A percentile compares a stretch with the other conserved stretches of the same genome.
phyloP scores from a whole-genome alignment of 768 basidiomycete species.

The Neoboletus brunneissimus region DNA sequence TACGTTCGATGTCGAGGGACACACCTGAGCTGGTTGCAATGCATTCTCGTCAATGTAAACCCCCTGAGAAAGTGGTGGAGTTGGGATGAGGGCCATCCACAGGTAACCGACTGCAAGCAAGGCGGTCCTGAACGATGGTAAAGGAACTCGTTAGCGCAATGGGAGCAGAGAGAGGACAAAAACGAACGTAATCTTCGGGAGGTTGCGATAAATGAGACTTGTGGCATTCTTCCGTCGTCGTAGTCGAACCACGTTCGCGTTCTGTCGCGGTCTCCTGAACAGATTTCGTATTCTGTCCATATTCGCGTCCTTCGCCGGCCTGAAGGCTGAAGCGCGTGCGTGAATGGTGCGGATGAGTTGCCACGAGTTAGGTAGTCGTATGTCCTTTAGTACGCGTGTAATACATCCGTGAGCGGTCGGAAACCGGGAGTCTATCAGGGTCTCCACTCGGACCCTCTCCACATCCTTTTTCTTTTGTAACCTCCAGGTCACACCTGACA shows the following conservation, averaged over 20 bases:
- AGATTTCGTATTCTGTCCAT: slow-evolving; percentile 26
- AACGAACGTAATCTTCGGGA: slow-evolving; percentile 33
- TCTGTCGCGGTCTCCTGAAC: slow-evolving; percentile 18
- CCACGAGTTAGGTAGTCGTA: too few relatives aligned
- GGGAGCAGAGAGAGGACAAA: not conserved
- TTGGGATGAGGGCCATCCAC: slow-evolving; percentile 85
- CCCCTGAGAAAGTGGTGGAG: slow-evolving; percentile 54
- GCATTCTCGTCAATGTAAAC: slow-evolving; percentile 97
- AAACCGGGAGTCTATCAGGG: slow-evolving; percentile 24
- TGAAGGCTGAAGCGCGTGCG: not conserved
- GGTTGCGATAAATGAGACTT: slow-evolving; percentile 32
- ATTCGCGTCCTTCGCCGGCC: not conserved
- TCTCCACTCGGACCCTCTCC: slow-evolving; percentile 9
- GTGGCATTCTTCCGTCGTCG: slow-evolving; percentile 43
- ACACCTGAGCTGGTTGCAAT: slow-evolving; percentile 85
- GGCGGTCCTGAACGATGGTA: slow-evolving; percentile 39
- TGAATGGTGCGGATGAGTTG: not conserved
- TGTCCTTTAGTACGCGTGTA: too few relatives aligned
- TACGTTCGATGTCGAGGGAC: slow-evolving; percentile 2
- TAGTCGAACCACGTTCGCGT: slow-evolving; percentile 41
- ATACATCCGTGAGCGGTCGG: slow-evolving; percentile 17
- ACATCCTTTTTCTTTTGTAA: slow-evolving; percentile 6
- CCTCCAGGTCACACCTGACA: slow-evolving; percentile 5
- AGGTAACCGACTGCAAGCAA: slow-evolving; percentile 66
- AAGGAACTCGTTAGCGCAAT: slow-evolving; percentile 1